These are phyloP conservation scores for Dictyostelium firmibasis DNA, from an alignment of 78 protist genomes.

Conservation along the genomic window DNA sequence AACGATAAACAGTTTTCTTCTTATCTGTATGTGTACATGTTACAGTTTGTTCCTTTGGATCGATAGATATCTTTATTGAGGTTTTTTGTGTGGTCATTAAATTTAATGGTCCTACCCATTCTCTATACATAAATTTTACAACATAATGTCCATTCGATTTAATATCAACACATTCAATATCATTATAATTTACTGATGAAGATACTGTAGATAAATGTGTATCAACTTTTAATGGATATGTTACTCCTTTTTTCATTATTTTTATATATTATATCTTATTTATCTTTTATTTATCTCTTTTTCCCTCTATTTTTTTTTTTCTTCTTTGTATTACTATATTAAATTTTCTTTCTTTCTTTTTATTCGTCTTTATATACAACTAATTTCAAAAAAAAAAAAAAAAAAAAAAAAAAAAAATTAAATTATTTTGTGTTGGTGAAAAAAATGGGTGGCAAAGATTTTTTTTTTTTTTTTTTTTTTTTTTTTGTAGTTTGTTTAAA, in stretches of 20 bases:
- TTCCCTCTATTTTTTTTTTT: background rate
- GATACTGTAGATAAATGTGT: conserved; percentile 45
- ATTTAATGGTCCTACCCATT: conserved; percentile 63
- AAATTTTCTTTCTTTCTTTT: too few relatives aligned
- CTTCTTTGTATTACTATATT: too few relatives aligned
- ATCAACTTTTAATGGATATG: conserved; percentile 45
- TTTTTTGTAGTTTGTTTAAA: too few relatives aligned
- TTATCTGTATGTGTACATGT: conserved; percentile 71
- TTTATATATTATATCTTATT: background rate
- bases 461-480: background rate
- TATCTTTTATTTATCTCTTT: background rate
- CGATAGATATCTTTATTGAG: conserved; percentile 51
- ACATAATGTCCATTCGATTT: conserved; percentile 54
- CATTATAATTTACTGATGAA: conserved; percentile 23
- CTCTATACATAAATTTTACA: conserved; percentile 65
- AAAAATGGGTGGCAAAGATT: background rate
- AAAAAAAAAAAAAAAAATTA: too few relatives aligned
- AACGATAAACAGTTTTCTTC: conserved; percentile 64
- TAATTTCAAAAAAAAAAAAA: too few relatives aligned
- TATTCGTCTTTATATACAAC: too few relatives aligned
- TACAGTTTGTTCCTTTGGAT: conserved; percentile 32
- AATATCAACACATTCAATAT: conserved; percentile 73
- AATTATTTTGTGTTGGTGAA: background rate
- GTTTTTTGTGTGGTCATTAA: conserved; percentile 20
- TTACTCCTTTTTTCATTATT: conserved; percentile 53